phyloP scores from a whole-genome alignment of 345 rosid species.

The Rhodamnia rubescens region DNA sequence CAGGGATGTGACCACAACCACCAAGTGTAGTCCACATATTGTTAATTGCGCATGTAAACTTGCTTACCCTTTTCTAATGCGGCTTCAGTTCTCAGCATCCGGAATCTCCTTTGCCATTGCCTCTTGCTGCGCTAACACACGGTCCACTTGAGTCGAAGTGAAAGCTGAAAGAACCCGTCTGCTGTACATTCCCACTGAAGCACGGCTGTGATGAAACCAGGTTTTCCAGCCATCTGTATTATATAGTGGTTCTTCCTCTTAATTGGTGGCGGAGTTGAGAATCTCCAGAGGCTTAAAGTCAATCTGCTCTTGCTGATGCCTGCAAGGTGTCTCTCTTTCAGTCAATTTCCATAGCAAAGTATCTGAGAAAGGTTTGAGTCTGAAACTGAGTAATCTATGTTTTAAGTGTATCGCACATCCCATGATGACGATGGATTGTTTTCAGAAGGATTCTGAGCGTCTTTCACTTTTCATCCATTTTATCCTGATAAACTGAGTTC shows the following conservation, averaged over 20 bases:
- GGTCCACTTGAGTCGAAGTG: neutral
- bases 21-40: neutral
- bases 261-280: neutral
- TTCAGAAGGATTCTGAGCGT: neutral
- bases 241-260: neutral
- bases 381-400: neutral
- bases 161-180: neutral
- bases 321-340: neutral
- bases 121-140: neutral
- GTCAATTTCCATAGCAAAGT: neutral
- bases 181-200: neutral
- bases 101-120: neutral
- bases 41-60: neutral
- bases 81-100: neutral
- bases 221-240: neutral
- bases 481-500: neutral
- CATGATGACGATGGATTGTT: neutral
- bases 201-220: neutral
- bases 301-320: neutral
- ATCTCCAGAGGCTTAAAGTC: neutral
- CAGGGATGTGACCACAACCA: neutral
- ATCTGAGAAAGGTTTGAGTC: neutral
- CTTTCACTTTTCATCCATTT: neutral
- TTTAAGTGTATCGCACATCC: neutral
- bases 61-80: neutral